Percentiles rank a stretch among this genome's conserved stretches.
Conservation (phyloP, 2,329 filamentous ascomycete genomes). For the Alternaria ethzedia region DNA sequence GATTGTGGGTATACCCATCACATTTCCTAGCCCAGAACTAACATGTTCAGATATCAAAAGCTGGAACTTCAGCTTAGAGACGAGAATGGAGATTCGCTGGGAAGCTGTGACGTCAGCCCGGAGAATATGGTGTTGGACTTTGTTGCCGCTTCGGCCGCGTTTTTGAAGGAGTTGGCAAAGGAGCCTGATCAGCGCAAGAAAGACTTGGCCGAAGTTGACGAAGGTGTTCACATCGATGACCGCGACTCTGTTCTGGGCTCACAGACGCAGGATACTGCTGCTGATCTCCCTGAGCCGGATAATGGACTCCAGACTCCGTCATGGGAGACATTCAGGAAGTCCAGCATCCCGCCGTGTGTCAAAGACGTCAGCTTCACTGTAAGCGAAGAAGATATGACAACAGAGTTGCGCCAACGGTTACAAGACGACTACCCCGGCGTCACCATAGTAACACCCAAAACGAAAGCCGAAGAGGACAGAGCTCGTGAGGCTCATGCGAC, state of each 20-base stretch:
- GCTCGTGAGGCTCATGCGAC: background rate
- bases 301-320: background rate
- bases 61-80: background rate
- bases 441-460: background rate
- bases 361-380: slow-evolving; percentile 7
- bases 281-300: background rate
- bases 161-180: background rate
- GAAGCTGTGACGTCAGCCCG: background rate
- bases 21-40: background rate
- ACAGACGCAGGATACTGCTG: background rate
- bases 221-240: background rate
- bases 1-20: background rate
- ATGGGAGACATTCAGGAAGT: slow-evolving; percentile 1
- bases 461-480: background rate
- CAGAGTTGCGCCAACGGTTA: background rate
- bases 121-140: background rate
- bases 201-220: background rate
- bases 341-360: slow-evolving; percentile 1
- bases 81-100: background rate
- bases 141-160: background rate
- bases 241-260: background rate
- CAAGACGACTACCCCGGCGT: slow-evolving; percentile 6
- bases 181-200: background rate
- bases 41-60: background rate
- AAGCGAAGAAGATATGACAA: background rate